phyloP scores from a whole-genome alignment of 345 rosid genomes.

The Acer negundo region DNA sequence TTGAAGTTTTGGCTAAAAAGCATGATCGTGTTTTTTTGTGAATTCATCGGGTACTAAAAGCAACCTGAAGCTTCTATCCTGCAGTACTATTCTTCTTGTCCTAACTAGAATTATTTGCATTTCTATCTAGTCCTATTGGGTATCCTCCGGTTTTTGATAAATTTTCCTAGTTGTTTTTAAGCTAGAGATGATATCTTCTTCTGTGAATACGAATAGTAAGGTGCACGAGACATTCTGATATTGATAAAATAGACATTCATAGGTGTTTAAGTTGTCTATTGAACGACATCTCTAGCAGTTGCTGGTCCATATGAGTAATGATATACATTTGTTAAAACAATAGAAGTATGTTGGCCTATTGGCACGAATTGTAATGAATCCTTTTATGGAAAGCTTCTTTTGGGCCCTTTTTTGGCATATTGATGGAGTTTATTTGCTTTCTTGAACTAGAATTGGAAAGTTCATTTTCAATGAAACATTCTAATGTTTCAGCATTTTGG shows the following conservation, averaged over 20 bases:
- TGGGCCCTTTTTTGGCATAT: not conserved
- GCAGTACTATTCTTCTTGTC: not conserved
- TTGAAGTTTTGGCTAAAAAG: not conserved
- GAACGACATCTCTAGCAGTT: not conserved
- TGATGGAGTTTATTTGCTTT: not conserved
- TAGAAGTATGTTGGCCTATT: not conserved
- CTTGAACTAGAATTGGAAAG: constrained; percentile 4
- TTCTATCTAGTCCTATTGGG: not conserved
- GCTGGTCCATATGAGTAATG: not conserved
- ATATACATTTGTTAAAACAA: not conserved
- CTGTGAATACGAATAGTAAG: not conserved
- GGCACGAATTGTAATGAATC: not conserved
- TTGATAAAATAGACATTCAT: not conserved
- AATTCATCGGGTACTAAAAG: not conserved
- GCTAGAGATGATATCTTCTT: not conserved
- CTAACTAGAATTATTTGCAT: not conserved
- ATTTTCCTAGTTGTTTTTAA: not conserved
- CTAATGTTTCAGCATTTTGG: constrained; percentile 5
- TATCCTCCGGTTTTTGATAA: not conserved
- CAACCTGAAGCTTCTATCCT: not conserved
- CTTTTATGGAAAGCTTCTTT: not conserved
- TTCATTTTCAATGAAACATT: constrained; percentile 14
- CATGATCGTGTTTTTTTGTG: not conserved
- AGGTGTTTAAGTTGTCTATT: not conserved
- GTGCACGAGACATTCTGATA: not conserved